Evolutionary conservation across 108 stramenopile species (phyloP).

Genomic region (Cylindrotheca closterium): DNA sequence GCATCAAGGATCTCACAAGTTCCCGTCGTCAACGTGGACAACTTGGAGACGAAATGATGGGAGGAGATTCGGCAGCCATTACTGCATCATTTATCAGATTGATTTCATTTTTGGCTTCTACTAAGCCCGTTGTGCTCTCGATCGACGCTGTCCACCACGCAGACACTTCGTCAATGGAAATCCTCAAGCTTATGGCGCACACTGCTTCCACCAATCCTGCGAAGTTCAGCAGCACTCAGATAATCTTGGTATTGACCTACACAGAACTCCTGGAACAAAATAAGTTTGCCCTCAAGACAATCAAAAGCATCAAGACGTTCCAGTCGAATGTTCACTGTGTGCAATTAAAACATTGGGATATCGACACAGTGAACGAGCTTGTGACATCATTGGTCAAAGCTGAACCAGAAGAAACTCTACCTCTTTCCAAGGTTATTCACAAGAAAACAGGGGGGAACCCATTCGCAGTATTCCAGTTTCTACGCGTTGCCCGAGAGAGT

Average conservation of each 20-base stretch:
- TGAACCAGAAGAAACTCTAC: background rate
- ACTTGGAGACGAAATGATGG: constrained; percentile 4
- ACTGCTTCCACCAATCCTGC: background rate
- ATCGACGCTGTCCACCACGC: constrained; percentile 61
- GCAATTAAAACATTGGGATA: constrained; percentile 7
- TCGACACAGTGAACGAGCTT: constrained; percentile 24
- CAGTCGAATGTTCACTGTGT: background rate
- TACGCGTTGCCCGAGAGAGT: constrained; percentile 29
- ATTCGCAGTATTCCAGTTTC: constrained; percentile 48
- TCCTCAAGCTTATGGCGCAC: constrained; percentile 14
- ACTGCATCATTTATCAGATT: constrained; percentile 21
- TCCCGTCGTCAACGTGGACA: background rate
- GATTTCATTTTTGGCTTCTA: constrained; percentile 14
- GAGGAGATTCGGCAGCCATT: background rate
- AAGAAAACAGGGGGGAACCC: constrained; percentile 57
- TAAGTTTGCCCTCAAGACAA: background rate
- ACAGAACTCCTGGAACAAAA: constrained; percentile 16
- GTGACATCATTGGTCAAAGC: constrained; percentile 20
- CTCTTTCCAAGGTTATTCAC: constrained; percentile 39
- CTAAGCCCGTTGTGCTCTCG: constrained; percentile 23
- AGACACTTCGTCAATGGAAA: constrained; percentile 32
- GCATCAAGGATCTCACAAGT: constrained; percentile 3
- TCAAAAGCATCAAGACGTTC: background rate
- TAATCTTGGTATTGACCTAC: constrained; percentile 13
- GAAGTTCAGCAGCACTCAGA: constrained; percentile 5